A percentile compares a stretch with the other conserved stretches of the same genome.
Evolutionary conservation across 345 rosid species (phyloP).

Genomic region (Gossypium longicalyx): DNA sequence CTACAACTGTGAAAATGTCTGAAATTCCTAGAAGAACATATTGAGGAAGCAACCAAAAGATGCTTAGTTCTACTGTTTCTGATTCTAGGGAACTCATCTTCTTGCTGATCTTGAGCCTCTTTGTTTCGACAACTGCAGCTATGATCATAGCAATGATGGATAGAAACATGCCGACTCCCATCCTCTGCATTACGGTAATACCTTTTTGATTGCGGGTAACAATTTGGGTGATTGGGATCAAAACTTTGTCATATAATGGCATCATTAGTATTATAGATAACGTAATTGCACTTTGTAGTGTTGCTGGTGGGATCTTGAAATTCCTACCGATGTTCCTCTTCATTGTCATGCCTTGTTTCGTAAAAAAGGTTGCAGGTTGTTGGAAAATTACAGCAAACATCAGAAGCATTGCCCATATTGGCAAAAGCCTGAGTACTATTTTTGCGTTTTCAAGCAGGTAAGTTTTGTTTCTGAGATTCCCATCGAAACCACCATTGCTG

Average conservation of each 20-base stretch:
- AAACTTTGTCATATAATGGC: slow-evolving; percentile 67
- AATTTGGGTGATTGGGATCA: slow-evolving; percentile 50
- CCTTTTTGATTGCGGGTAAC: slow-evolving; percentile 47
- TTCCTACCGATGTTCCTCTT: slow-evolving; percentile 55
- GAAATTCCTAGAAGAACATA: slow-evolving; percentile 77
- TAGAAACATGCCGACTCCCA: slow-evolving; percentile 86
- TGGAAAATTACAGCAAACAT: slow-evolving; percentile 88
- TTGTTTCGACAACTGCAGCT: slow-evolving; percentile 75
- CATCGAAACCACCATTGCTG: slow-evolving; percentile 11
- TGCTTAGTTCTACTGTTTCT: slow-evolving; percentile 45
- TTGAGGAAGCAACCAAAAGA: slow-evolving; percentile 83
- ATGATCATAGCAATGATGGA: slow-evolving; percentile 77
- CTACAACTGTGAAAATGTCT: slow-evolving; percentile 90
- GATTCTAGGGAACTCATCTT: slow-evolving; percentile 19
- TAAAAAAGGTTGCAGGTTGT: slow-evolving; percentile 83
- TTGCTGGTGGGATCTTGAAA: slow-evolving; percentile 90
- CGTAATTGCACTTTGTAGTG: slow-evolving; percentile 82
- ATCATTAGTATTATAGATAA: slow-evolving; percentile 74
- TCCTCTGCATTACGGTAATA: slow-evolving; percentile 63
- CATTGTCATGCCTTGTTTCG: slow-evolving; percentile 92
- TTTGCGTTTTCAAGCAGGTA: slow-evolving; percentile 35
- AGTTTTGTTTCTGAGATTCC: slow-evolving; percentile 21
- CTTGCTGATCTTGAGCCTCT: slow-evolving; percentile 46
- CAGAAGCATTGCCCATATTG: slow-evolving; percentile 88
- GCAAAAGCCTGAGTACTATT: slow-evolving; percentile 55